Percentiles rank a stretch among this genome's conserved stretches.
Conservation (phyloP, 768 basidiomycete species). For the Gymnopilus junonius region DNA sequence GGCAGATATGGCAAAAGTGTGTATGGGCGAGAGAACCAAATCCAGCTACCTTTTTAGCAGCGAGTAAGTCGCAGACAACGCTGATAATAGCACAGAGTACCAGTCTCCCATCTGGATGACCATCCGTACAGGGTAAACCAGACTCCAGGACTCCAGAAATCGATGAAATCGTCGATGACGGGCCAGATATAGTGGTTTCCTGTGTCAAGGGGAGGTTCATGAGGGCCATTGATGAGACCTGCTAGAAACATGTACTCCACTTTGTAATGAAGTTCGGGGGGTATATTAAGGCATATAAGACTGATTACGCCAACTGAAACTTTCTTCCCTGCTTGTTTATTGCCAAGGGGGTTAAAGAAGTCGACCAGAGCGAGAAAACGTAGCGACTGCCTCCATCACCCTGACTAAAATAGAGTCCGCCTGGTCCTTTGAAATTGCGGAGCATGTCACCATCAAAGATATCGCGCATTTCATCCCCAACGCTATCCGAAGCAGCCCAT, state of each 20-base stretch:
- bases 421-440: slow-evolving; percentile 8
- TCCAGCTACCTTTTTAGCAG: slow-evolving; percentile 3
- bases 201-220: slow-evolving; percentile 27
- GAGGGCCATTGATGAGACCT: slow-evolving; percentile 31
- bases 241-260: slow-evolving; percentile 33
- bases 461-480: neutral
- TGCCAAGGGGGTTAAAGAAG: slow-evolving; percentile 7
- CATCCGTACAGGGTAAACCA: neutral
- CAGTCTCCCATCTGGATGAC: slow-evolving; percentile 1
- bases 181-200: slow-evolving; percentile 35
- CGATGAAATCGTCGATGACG: slow-evolving; percentile 30
- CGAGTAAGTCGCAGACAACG: slow-evolving; percentile 10
- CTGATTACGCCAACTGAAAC: slow-evolving; percentile 32
- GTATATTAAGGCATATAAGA: slow-evolving; percentile 32
- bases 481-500: neutral
- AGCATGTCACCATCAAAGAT: slow-evolving; percentile 10
- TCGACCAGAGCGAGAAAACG: slow-evolving; percentile 6
- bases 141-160: slow-evolving; percentile 8
- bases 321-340: neutral
- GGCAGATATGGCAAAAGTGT: slow-evolving; percentile 6
- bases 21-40: slow-evolving; percentile 1
- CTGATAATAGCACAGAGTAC: neutral
- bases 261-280: slow-evolving; percentile 29
- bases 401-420: neutral
- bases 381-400: neutral